Base-by-base conservation (phyloP, 2,329 filamentous ascomycete genomes). In the Colletotrichum karsti region DNA sequence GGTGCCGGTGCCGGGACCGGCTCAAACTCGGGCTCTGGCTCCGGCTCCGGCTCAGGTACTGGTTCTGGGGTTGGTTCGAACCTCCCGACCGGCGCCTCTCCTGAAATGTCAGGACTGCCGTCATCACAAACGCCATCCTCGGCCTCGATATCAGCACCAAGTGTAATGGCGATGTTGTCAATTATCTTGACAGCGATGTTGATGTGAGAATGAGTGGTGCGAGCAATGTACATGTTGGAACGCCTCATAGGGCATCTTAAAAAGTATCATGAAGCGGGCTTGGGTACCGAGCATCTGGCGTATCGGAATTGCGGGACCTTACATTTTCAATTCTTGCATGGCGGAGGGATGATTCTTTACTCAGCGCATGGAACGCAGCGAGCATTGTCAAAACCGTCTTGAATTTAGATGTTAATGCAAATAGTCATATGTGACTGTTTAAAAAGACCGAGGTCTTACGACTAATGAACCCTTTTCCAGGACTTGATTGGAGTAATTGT, bases 321-420 rank as follows among this genome's bases (percentile, higher is more conserved):
- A 26, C 7, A 33, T 20, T 50, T 60, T 56, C 18, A 26, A 37
- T 41, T 44, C 33, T 28, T 33, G 63, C 33, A 56, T 41, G 26
- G 22, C 26, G 26, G 50, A 55, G 12, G 33, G 15, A 26, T 30
- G 7, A 15, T 50, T 30, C 12, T 63, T 56, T 55, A 41, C 41
- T 56, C 50, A 58, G 58, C 58, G 58, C 48, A 63, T 63, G 33
- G 20, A 13, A 42, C 48, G 50, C 26, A 56, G 63, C 50, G 63
- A 67, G 58, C 63, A 67, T 56, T 63, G 57, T 35, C 22, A 26
- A 35, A 35, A 33, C 33, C 18, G 59, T 22, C 37, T 51, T 55
- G 41, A 10, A 39, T 15, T n/a, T 39, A 53, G 41, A 50, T 15
- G 9, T 62, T 51, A 63, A 56, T 56, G 26, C 15, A 8, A 51